Percentiles rank a stretch among this genome's conserved stretches.
Conservation (phyloP, 805 yeast genomes). For the Candida railenensis region DNA sequence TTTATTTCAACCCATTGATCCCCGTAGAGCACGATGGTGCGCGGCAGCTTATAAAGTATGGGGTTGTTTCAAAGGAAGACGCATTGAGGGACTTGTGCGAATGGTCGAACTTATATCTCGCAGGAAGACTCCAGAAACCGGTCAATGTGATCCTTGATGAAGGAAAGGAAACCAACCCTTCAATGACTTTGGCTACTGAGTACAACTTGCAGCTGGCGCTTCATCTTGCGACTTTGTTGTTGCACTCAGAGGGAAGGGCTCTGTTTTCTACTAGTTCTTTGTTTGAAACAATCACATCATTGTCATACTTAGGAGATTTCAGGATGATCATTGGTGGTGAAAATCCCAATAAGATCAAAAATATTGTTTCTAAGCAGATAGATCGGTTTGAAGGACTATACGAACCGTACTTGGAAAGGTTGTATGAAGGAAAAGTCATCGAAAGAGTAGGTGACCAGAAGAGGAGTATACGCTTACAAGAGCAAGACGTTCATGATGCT, state of each 20-base stretch:
- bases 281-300: constrained; percentile 71
- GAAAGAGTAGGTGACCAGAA: neutral
- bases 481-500: constrained; percentile 18
- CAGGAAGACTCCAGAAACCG: constrained; percentile 94
- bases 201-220: constrained; percentile 77
- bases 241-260: constrained; percentile 22
- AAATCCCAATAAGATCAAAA: constrained; percentile 82
- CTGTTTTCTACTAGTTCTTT: constrained; percentile 54
- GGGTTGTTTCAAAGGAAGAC: constrained; percentile 67
- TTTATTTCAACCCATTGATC: constrained; percentile 91
- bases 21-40: constrained; percentile 46
- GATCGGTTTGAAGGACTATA: constrained; percentile 69
- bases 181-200: constrained; percentile 67
- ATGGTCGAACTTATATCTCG: constrained; percentile 84
- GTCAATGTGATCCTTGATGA: constrained; percentile 55
- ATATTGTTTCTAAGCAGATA: constrained; percentile 80
- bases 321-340: constrained; percentile 86
- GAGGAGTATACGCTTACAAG: constrained; percentile 7
- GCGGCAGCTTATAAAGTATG: constrained; percentile 66
- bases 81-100: constrained; percentile 68
- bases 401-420: constrained; percentile 56
- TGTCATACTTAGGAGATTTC: constrained; percentile 89
- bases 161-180: constrained; percentile 47
- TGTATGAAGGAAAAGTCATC: constrained; percentile 22
- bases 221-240: constrained; percentile 54